Base-by-base conservation (phyloP, 73 alveolate species). In the Paramecium octaurelia region DNA sequence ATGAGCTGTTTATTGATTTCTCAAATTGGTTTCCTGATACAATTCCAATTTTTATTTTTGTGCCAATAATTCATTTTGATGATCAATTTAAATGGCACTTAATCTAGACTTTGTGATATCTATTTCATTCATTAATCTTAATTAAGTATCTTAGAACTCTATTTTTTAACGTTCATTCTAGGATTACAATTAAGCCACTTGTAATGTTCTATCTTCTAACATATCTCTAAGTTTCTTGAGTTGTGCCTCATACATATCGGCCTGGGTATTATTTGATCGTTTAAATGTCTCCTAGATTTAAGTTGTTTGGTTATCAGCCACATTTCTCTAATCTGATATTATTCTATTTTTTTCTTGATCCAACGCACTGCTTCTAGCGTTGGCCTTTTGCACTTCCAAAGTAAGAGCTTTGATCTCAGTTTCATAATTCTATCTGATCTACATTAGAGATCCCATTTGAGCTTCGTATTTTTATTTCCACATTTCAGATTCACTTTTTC, bases 401-500 rank as follows among this genome's bases (percentile, higher is more conserved):
- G 64, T 80, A 14, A 80, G 73, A 18, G 73, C 43, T 35, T 46
- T 80, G 20, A 80, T 80, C 76, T 80, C 91, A 10, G 31, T 3
- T 80, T 80, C 91, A 48, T 80, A 80, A 46, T 80, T 80, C 34
- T 80, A 80, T 48, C 57, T 80, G 48, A 80, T 80, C n/a, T 40
- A 21, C 91, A 80, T 80, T 8, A 80, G 43, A 2, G 46, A 80
- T 23, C 91, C 73, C 73, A 43, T 42, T 24, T 80, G 23, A 27
- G 73, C 91, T 80, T 80, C 91, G 24, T 80, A 80, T 46, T 80
- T 80, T 23, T 80, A 35, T 46, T 80, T 80, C 91, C 91, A 80
- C 91, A 80, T 80, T 8, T 80, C 91, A 20, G 91, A 40, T 48
- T 80, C 91, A 48, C 91, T 80, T 58, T 80, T 80, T 64, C 91